phyloP scores from a whole-genome alignment of 768 basidiomycete species.

The Phlegmacium glaucopus region DNA sequence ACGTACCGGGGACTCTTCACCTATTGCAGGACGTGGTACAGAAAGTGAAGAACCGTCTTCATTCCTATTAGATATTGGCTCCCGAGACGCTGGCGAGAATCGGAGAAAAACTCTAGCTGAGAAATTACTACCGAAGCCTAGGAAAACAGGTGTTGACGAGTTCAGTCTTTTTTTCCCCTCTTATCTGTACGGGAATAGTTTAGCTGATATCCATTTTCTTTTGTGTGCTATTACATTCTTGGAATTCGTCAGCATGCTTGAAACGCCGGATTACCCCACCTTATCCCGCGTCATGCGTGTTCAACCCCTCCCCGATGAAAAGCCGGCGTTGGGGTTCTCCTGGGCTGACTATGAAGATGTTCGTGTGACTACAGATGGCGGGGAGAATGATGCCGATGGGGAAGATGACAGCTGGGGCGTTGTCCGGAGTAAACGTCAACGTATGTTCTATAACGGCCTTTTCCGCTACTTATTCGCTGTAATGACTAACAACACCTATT shows the following conservation, averaged over 20 bases:
- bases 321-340: slow-evolving; percentile 62
- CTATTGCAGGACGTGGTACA: slow-evolving; percentile 29
- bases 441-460: slow-evolving; percentile 26
- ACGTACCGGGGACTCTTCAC: slow-evolving; percentile 36
- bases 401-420: slow-evolving; percentile 83
- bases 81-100: slow-evolving; percentile 24
- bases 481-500: background rate
- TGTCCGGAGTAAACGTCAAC: slow-evolving; percentile 53
- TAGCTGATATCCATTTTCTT: slow-evolving; percentile 6
- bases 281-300: slow-evolving; percentile 71
- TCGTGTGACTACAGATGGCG: slow-evolving; percentile 31
- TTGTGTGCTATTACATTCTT: slow-evolving; percentile 1
- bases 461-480: background rate
- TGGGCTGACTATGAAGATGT: slow-evolving; percentile 81
- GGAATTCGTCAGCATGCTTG: slow-evolving; percentile 51
- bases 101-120: slow-evolving; percentile 53
- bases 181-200: background rate
- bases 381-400: slow-evolving; percentile 57
- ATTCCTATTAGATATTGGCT: slow-evolving; percentile 20
- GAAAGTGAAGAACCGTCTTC: slow-evolving; percentile 20
- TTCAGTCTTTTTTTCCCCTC: slow-evolving; percentile 13
- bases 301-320: slow-evolving; percentile 51
- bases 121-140: slow-evolving; percentile 58
- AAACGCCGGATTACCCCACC: slow-evolving; percentile 49
- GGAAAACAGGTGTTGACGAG: slow-evolving; percentile 71